Evolutionary conservation across 805 yeast genomes (phyloP), one percentile per base, ranked within the genome.

Genomic region (Tetrapisispora arboricola): DNA sequence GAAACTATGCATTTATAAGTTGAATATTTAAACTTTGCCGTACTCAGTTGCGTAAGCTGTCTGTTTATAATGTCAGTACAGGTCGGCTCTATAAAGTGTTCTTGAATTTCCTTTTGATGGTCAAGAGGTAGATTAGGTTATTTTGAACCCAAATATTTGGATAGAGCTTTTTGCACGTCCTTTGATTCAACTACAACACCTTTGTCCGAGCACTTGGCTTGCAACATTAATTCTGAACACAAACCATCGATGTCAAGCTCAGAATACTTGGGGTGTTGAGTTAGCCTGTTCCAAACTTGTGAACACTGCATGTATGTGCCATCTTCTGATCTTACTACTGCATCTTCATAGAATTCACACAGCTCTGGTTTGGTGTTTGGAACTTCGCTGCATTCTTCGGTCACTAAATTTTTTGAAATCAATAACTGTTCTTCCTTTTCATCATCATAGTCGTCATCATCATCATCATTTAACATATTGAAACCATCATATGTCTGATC

Each of bases 251-350:
- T 88, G 61, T 92, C 98, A 40, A 92, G 70, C 44, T 88, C 96
- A 5, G 92, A 78, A 61, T 88, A 92, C 57, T 82, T 77, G 26
- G 98, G 97, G 68, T 92, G 97, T 18, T 92, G 64, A 2, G 96
- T 84, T 29, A 92, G 82, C 55, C 97, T 74, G 61, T 90, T 97
- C 98, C 98, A 92, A 13, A 90, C 81, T 50, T 87, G 96, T 0
- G 94, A 76, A 62, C 98, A 92, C 55, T 76, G 28, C 10, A 39
- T 4, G 11, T 32, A 39, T 3, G 29, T 12, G 17, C 34, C 38
- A 28, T 39, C 38, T 5, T 36, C 36, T 7, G 38, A 2, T 20
- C 12, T 7, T 18, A 38, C 36, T 5, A 24, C 9, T 9, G 29
- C 13, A 21, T 39, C 24, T 10, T 21, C n/a, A 27, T 28, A 33